Evolutionary conservation across 257 asterid genomes (phyloP).

Genomic region (Solanum etuberosum): DNA sequence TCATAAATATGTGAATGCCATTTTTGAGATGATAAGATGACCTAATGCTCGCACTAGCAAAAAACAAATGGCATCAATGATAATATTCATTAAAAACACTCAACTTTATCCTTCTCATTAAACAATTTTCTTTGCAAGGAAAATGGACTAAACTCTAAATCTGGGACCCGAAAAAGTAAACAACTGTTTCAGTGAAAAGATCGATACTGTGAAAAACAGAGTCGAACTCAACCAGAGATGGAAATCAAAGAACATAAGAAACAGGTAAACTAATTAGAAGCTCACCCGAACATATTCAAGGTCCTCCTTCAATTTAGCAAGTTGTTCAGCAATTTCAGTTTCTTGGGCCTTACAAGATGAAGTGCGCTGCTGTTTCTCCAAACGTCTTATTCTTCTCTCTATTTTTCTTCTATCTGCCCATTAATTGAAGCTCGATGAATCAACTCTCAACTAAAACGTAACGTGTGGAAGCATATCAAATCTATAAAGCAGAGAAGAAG

Average conservation of each 20-base stretch:
- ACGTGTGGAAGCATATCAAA: neutral
- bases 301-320: constrained; percentile 69
- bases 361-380: constrained; percentile 81
- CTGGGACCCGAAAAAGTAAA: neutral
- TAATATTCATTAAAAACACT: neutral
- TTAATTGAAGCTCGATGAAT: neutral
- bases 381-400: constrained; percentile 66
- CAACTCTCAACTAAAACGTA: neutral
- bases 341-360: constrained; percentile 56
- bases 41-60: neutral
- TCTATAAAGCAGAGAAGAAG: neutral
- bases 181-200: neutral
- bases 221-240: neutral
- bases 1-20: neutral
- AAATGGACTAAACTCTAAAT: neutral
- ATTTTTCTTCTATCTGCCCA: constrained; percentile 80
- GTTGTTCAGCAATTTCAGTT: constrained; percentile 55
- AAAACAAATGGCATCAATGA: neutral
- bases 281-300: constrained; percentile 92
- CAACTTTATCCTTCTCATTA: neutral
- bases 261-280: neutral
- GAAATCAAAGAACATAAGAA: neutral
- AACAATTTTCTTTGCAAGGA: neutral
- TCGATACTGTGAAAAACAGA: neutral
- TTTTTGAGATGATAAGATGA: neutral